Base-by-base conservation (phyloP, 495 filamentous ascomycete species). In the Trichoderma asperelloides region DNA sequence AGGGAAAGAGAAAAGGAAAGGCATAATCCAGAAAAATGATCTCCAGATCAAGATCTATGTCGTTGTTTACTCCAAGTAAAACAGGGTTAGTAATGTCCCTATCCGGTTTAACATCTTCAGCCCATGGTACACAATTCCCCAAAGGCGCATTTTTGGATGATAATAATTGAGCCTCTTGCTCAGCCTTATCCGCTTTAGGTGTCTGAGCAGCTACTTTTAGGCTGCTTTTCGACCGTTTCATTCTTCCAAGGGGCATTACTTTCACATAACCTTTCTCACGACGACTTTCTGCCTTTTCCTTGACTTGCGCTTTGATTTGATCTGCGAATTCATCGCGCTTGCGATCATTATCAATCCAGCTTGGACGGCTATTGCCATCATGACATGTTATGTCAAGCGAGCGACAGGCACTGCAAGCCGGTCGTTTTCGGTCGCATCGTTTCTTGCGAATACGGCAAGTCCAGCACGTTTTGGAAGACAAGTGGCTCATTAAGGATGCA, bases 361-460 rank as follows among this genome's bases (percentile, higher is more conserved):
- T 78, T 18, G 84, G 83, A 70, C 80, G 85, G 21, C 76, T 75
- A 15, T 77, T 71, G 66, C 68, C 70, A 68, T 78, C 81, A 51
- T 83, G 69, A 69, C 82, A 85, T 33, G 79, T 77, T 68, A 85
- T 81, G 66, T 75, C 71, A 25, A 85, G 79, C 15, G 75, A 65
- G 28, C 68, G 64, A 71, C 83, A 86, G 28, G 47, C 69, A 12
- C 74, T 71, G 69, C 83, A 86, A 7, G 78, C 68, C n/a, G 84
- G 83, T 0, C 70, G 78, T 7, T 64, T 68, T 68, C 82, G 78
- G 66, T 86, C 83, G 70, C 83, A 85, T 71, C 82, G 84, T 67
- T 86, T 85, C 66, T 79, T 80, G 25, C 82, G 77, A 13, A 85
- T 75, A 13, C 83, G 78, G 68, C 82, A 86, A 15, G 82, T 85